Evolutionary conservation across 129 eudicot genomes (phyloP).

Genomic region (Pulicaria dysenterica): DNA sequence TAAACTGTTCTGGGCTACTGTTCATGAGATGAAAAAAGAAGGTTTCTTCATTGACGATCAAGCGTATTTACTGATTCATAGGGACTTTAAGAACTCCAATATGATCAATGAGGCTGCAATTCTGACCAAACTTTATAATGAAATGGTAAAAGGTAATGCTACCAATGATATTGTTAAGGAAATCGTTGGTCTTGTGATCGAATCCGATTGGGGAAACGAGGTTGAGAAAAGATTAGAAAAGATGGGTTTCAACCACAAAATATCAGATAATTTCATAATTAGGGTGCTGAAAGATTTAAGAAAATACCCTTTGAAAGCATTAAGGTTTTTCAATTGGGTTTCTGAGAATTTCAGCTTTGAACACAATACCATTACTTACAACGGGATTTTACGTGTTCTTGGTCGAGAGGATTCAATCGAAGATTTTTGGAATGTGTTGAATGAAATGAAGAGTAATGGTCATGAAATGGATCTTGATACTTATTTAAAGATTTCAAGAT

Average conservation of each 20-base stretch:
- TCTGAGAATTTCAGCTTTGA: constrained; percentile 33
- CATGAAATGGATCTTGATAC: constrained; percentile 84
- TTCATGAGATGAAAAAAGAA: constrained; percentile 68
- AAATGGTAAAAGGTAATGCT: constrained; percentile 51
- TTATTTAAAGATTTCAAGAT: constrained; percentile 65
- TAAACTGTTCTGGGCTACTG: constrained; percentile 69
- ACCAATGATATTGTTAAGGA: constrained; percentile 51
- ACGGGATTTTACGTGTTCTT: constrained; percentile 66
- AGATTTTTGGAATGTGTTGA: constrained; percentile 65
- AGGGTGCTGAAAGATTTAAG: constrained; percentile 68
- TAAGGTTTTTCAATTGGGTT: constrained; percentile 70
- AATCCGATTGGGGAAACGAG: constrained; percentile 51
- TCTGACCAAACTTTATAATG: constrained; percentile 50
- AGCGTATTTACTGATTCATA: constrained; percentile 40
- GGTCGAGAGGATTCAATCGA: constrained; percentile 52
- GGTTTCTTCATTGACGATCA: constrained; percentile 74
- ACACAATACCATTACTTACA: constrained; percentile 67
- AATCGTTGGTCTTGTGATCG: constrained; percentile 46
- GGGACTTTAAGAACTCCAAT: constrained; percentile 41
- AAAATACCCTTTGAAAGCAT: constrained; percentile 50
- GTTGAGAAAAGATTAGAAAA: constrained; percentile 59
- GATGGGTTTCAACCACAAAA: constrained; percentile 32
- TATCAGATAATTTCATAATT: constrained; percentile 62
- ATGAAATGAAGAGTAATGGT: constrained; percentile 66
- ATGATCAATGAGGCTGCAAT: constrained; percentile 51